A percentile compares a stretch with the other conserved stretches of the same genome.
These are phyloP conservation scores for Telfairia occidentalis DNA, from an alignment of 331 rosid genomes.

Conservation along the genomic window DNA sequence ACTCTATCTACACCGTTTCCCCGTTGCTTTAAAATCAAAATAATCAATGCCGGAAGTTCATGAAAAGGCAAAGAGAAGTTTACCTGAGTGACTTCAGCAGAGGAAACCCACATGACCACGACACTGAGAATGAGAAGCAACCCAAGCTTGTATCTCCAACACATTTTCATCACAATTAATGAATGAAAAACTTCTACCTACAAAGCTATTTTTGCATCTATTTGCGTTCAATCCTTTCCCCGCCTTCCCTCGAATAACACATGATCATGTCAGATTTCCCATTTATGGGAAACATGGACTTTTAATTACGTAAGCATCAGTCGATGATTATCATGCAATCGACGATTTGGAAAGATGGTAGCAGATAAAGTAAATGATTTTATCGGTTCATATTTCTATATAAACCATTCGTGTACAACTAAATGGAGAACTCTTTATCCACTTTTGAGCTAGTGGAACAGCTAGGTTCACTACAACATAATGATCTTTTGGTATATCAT, in stretches of 20 bases:
- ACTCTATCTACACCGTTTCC: not conserved
- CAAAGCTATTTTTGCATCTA: not conserved
- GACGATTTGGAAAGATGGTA: not conserved
- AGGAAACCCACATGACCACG: conserved; percentile 20
- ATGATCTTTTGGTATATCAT: not conserved
- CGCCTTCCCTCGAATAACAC: not conserved
- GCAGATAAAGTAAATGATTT: not conserved
- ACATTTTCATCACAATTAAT: conserved; percentile 10
- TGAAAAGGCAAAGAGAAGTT: not conserved
- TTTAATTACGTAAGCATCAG: not conserved
- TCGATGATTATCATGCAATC: not conserved
- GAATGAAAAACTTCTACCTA: not conserved
- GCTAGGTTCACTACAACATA: not conserved
- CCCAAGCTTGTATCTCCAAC: conserved; percentile 24
- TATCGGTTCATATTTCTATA: not conserved
- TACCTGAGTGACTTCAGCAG: conserved; percentile 28
- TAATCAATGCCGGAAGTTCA: not conserved
- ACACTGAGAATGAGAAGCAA: conserved; percentile 16
- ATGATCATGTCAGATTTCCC: conserved; percentile 2
- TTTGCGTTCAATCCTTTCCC: not conserved
- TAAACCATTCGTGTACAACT: not conserved
- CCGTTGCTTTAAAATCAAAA: not conserved
- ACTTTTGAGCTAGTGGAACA: conserved; percentile 2
- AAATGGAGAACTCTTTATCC: conserved; percentile 3
- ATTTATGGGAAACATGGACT: not conserved